Evolutionary conservation across 176 grass and related monocot genomes (phyloP).

Genomic region (Alopecurus myosuroides): DNA sequence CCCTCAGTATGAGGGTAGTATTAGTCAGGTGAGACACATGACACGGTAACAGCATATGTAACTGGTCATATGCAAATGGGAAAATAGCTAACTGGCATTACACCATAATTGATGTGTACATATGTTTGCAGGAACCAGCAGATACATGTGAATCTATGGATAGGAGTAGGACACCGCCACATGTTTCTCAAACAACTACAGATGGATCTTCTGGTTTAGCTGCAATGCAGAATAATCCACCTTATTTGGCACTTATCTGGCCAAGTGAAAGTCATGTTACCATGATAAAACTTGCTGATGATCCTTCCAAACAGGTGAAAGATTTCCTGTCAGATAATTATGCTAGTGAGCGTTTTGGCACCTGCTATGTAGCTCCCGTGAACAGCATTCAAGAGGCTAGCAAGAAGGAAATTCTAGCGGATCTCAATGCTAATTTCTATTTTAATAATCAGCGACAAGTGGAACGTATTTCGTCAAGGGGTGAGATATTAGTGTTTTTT

Average conservation of each 20-base stretch:
- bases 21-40: constrained; percentile 9
- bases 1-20: background rate
- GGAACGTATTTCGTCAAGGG: background rate
- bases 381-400: background rate
- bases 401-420: background rate
- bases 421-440: constrained; percentile 2
- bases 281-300: constrained; percentile 40
- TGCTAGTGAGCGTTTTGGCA: constrained; percentile 19
- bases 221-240: background rate
- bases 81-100: background rate
- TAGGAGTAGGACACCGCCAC: background rate
- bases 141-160: background rate
- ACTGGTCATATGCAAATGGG: background rate
- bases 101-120: background rate
- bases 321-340: constrained; percentile 28
- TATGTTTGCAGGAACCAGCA: constrained; percentile 10
- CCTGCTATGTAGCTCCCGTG: constrained; percentile 12
- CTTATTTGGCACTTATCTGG: constrained; percentile 4
- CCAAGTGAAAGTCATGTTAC: background rate
- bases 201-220: background rate
- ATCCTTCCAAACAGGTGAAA: constrained; percentile 30
- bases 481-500: background rate
- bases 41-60: background rate
- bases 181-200: background rate
- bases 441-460: background rate